These are phyloP conservation scores for Sclerotinia minor DNA, from an alignment of 2,329 filamentous ascomycete species.

Conservation along the genomic window DNA sequence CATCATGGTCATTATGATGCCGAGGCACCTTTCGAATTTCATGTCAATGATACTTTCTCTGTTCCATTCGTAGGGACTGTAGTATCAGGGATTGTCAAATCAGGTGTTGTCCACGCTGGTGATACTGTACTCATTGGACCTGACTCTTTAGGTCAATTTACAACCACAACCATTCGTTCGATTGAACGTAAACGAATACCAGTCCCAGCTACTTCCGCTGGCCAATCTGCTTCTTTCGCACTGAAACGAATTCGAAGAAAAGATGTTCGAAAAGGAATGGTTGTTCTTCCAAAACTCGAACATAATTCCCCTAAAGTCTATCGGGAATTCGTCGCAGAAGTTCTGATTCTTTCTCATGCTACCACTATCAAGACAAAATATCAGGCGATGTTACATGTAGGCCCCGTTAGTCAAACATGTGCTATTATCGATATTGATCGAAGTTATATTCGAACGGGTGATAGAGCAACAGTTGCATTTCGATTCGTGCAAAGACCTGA, in stretches of 20 bases:
- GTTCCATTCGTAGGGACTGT: constrained; percentile 97
- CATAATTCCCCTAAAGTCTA: constrained; percentile 69
- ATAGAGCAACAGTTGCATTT: constrained; percentile 92
- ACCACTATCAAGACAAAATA: constrained; percentile 97
- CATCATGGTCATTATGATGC: constrained; percentile 92
- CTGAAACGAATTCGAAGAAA: constrained; percentile 83
- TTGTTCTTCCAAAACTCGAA: constrained; percentile 83
- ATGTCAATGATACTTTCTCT: constrained; percentile 96
- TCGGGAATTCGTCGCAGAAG: constrained; percentile 79
- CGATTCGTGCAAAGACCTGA: constrained; percentile 92
- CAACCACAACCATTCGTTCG: constrained; percentile 79
- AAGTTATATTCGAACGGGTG: constrained; percentile 91
- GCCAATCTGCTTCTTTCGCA: constrained; percentile 90
- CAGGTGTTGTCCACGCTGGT: constrained; percentile 84
- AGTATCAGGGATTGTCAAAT: constrained; percentile 89
- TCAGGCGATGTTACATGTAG: constrained; percentile 97
- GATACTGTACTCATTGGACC: constrained; percentile 87
- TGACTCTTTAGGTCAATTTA: constrained; percentile 87
- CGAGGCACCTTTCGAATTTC: constrained; percentile 87
- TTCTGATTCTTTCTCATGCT: constrained; percentile 90
- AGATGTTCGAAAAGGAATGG: constrained; percentile 97
- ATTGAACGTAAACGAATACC: constrained; percentile 93
- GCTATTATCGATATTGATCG: constrained; percentile 96
- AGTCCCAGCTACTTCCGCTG: constrained; percentile 84
- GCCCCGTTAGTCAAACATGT: constrained; percentile 91